These are phyloP conservation scores for Aspergillus sclerotioniger DNA, from an alignment of 495 filamentous ascomycete species.

Conservation along the genomic window DNA sequence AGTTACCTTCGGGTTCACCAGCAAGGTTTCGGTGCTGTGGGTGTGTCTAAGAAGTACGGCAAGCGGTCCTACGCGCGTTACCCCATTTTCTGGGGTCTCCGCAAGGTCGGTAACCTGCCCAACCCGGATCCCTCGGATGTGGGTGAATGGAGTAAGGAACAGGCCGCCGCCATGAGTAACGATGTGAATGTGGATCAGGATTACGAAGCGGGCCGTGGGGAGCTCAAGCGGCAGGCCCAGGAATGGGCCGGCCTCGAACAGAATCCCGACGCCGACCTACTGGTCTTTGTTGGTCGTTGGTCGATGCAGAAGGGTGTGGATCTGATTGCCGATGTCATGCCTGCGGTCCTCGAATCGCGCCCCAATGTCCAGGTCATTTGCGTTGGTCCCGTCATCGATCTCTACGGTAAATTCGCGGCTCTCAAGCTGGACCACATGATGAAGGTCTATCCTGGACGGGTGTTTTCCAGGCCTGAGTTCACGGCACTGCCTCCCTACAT, in stretches of 20 bases:
- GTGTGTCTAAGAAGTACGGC: slow-evolving; percentile 72
- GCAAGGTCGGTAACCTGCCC: slow-evolving; percentile 65
- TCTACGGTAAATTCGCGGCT: slow-evolving; percentile 75
- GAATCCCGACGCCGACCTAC: slow-evolving; percentile 64
- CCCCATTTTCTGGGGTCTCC: slow-evolving; percentile 75
- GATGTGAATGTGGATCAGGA: slow-evolving; percentile 50
- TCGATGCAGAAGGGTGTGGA: slow-evolving; percentile 77
- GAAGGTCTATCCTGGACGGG: slow-evolving; percentile 67
- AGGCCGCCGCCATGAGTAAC: slow-evolving; percentile 43
- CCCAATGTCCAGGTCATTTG: slow-evolving; percentile 66
- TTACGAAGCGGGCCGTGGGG: slow-evolving; percentile 54
- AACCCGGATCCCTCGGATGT: slow-evolving; percentile 75
- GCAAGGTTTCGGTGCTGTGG: slow-evolving; percentile 70
- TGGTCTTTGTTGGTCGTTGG: slow-evolving; percentile 79
- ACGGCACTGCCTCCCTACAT: slow-evolving; percentile 71
- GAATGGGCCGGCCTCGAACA: slow-evolving; percentile 70
- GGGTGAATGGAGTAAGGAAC: slow-evolving; percentile 58
- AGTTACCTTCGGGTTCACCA: slow-evolving; percentile 73
- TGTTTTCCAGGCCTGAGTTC: slow-evolving; percentile 74
- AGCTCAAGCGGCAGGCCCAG: slow-evolving; percentile 65
- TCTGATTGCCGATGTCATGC: slow-evolving; percentile 74
- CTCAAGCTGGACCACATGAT: slow-evolving; percentile 69
- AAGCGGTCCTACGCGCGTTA: slow-evolving; percentile 74
- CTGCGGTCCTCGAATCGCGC: slow-evolving; percentile 64
- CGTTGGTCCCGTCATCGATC: slow-evolving; percentile 71